These are phyloP conservation scores for Epichloe gansuensis DNA, from an alignment of 2,329 filamentous ascomycete genomes.

Conservation along the genomic window DNA sequence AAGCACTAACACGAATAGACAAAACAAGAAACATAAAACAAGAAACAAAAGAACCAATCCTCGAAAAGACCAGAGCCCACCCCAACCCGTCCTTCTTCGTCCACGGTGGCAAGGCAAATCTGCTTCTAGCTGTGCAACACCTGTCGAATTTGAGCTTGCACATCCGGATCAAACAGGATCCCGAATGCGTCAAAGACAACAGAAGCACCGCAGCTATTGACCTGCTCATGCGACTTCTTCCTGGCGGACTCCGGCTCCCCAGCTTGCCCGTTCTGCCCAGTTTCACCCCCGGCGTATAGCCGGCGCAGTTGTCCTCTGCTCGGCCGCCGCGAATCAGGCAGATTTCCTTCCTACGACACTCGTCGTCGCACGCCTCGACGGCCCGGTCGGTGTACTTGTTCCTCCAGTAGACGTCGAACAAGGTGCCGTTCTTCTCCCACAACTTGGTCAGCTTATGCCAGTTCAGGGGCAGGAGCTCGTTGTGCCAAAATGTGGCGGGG, in stretches of 20 bases:
- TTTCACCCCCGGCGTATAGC: background rate
- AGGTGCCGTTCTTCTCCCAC: background rate
- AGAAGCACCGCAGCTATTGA: background rate
- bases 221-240: background rate
- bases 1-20: no score
- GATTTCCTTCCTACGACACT: constrained; percentile 32
- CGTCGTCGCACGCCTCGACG: constrained; percentile 25
- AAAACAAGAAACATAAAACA: no score
- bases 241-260: background rate
- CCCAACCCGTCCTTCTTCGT: no score
- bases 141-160: background rate
- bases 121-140: background rate
- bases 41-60: no score
- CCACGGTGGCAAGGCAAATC: no score
- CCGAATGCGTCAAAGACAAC: background rate
- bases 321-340: constrained; percentile 40
- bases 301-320: constrained; percentile 37
- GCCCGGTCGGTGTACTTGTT: constrained; percentile 22
- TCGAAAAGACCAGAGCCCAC: no score
- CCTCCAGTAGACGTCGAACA: background rate
- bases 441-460: background rate
- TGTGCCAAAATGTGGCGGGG: background rate
- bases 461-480: background rate
- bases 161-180: background rate
- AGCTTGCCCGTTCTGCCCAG: background rate